Evolutionary conservation across 2,329 filamentous ascomycete species (phyloP).

Genomic region (Macrophomina tecta): DNA sequence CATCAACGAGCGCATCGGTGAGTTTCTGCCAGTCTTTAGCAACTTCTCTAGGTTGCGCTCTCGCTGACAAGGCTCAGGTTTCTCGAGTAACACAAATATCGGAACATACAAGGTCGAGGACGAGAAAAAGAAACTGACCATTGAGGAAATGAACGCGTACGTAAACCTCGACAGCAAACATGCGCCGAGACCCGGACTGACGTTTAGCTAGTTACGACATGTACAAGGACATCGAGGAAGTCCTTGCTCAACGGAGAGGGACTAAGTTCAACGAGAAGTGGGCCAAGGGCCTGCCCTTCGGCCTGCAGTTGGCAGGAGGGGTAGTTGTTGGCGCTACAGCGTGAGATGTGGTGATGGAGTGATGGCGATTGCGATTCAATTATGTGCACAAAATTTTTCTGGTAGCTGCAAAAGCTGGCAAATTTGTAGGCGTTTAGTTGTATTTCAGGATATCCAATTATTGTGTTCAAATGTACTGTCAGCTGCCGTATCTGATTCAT

Average conservation of each 20-base stretch:
- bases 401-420: too few species aligned
- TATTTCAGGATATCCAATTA: too few species aligned
- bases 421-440: too few species aligned
- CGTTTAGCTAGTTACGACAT: slow-evolving; percentile 3
- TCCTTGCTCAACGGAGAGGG: neutral
- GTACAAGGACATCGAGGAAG: slow-evolving; percentile 18
- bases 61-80: slow-evolving; percentile 37
- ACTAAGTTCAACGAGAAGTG: neutral
- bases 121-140: slow-evolving; percentile 66
- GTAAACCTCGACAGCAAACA: slow-evolving; percentile 30
- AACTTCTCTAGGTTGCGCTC: accelerated
- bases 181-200: neutral
- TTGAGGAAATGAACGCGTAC: slow-evolving; percentile 72
- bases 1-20: slow-evolving; percentile 53
- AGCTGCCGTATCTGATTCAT: too few species aligned
- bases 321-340: slow-evolving; percentile 8
- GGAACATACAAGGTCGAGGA: slow-evolving; percentile 67
- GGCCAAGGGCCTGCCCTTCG: slow-evolving; percentile 6
- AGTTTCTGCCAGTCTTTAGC: neutral
- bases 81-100: slow-evolving; percentile 65
- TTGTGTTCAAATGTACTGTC: too few species aligned
- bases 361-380: too few species aligned
- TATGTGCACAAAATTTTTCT: neutral
- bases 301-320: slow-evolving; percentile 6
- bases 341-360: neutral